phyloP scores from a whole-genome alignment of 164 flowering plant species.

The Pachysandra terminalis region DNA sequence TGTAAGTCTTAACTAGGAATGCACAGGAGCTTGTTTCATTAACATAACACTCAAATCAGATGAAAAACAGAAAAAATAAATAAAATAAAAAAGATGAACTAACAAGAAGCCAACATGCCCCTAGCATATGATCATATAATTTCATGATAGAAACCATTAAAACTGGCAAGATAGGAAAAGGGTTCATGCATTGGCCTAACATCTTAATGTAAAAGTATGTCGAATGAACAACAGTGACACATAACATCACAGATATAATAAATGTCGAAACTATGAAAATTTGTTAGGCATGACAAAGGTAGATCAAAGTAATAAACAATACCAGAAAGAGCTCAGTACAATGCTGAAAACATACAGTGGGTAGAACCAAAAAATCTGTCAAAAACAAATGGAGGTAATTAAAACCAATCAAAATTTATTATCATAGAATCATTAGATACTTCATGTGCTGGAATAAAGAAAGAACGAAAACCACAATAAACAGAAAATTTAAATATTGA shows the following conservation, averaged over 20 bases:
- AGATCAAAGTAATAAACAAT: conserved; percentile 19
- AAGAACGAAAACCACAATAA: not conserved
- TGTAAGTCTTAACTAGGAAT: not conserved
- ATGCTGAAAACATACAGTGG: conserved; percentile 86
- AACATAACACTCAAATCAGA: not conserved
- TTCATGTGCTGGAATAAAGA: no score
- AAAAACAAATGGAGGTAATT: not conserved
- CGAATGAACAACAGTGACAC: not conserved
- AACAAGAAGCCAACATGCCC: not conserved
- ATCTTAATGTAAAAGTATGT: not conserved
- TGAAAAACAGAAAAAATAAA: no score
- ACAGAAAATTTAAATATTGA: not conserved
- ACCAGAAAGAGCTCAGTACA: conserved; percentile 79
- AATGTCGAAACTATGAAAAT: not conserved
- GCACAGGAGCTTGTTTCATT: not conserved
- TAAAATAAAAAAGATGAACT: no score
- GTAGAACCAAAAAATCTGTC: conserved; percentile 91
- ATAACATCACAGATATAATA: not conserved
- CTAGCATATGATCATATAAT: not conserved
- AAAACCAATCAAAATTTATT: not conserved
- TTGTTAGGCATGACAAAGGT: not conserved
- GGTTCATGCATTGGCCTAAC: not conserved
- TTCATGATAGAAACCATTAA: not conserved
- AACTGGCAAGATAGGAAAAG: not conserved
- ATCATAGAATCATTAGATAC: not conserved